Evolutionary conservation across 768 basidiomycete species (phyloP).

Genomic region (Boletus subcaerulescens): DNA sequence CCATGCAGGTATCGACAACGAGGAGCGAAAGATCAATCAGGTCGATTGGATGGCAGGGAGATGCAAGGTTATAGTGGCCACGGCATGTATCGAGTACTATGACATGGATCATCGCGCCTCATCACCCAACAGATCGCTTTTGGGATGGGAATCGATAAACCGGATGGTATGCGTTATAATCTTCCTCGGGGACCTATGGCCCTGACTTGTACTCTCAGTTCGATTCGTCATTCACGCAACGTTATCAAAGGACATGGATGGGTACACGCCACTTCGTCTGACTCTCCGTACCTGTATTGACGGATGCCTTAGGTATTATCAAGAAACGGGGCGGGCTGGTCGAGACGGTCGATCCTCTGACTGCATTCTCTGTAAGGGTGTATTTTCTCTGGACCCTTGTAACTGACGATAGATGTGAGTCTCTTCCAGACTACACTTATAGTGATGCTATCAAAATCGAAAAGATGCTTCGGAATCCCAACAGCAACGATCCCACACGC

Average conservation of each 20-base stretch:
- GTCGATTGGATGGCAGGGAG: slow-evolving; percentile 70
- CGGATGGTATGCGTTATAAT: slow-evolving; percentile 50
- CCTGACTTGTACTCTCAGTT: slow-evolving; percentile 44
- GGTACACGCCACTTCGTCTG: slow-evolving; percentile 42
- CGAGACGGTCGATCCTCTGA: slow-evolving; percentile 82
- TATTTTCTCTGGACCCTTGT: background rate
- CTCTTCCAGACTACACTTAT: slow-evolving; percentile 57
- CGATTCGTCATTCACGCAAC: slow-evolving; percentile 90
- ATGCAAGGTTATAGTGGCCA: slow-evolving; percentile 87
- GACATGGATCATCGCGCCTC: background rate
- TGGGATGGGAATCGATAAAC: slow-evolving; percentile 95
- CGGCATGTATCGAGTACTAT: slow-evolving; percentile 47
- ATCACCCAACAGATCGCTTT: slow-evolving; percentile 71
- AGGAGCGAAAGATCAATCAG: slow-evolving; percentile 62
- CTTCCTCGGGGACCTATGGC: background rate
- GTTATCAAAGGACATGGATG: slow-evolving; percentile 80
- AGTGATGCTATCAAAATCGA: slow-evolving; percentile 54
- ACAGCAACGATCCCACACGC: slow-evolving; percentile 35
- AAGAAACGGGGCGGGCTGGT: slow-evolving; percentile 97
- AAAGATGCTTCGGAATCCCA: slow-evolving; percentile 58
- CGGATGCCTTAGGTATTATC: slow-evolving; percentile 61
- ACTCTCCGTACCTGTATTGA: slow-evolving; percentile 1
- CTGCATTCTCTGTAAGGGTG: slow-evolving; percentile 77
- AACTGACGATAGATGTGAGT: background rate
- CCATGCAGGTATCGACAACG: slow-evolving; percentile 72